Evolutionary conservation across 129 eudicot genomes (phyloP).

Genomic region (Helianthus tuberosus): DNA sequence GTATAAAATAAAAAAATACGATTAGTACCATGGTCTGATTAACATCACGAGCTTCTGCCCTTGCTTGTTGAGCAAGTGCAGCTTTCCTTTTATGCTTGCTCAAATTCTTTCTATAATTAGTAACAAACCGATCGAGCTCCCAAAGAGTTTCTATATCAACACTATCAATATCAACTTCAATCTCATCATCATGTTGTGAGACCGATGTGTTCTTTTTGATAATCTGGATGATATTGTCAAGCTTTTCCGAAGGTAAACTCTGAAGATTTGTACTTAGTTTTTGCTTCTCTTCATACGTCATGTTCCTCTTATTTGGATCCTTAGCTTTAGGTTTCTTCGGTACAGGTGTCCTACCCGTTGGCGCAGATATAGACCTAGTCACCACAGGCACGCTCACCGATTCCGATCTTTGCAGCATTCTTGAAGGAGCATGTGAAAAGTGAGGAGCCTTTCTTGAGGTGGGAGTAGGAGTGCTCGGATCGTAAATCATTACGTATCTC

Average conservation of each 20-base stretch:
- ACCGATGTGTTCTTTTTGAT: conserved; percentile 70
- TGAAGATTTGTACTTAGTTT: conserved; percentile 84
- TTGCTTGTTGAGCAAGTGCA: conserved; percentile 74
- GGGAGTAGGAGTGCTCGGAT: conserved; percentile 64
- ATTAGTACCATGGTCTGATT: conserved; percentile 38
- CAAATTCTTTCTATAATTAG: conserved; percentile 82
- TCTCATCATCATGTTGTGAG: conserved; percentile 80
- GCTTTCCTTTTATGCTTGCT: conserved; percentile 82
- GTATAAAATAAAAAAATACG: neutral
- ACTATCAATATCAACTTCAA: conserved; percentile 90
- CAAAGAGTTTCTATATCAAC: conserved; percentile 97
- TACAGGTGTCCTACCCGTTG: conserved; percentile 60
- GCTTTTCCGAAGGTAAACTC: conserved; percentile 79
- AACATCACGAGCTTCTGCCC: conserved; percentile 46
- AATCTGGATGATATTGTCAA: conserved; percentile 76
- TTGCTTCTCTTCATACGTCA: conserved; percentile 90
- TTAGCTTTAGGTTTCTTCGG: conserved; percentile 92
- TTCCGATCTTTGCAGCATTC: conserved; percentile 55
- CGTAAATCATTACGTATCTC: conserved; percentile 58
- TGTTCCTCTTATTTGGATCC: conserved; percentile 86
- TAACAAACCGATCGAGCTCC: conserved; percentile 95
- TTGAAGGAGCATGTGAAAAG: conserved; percentile 41
- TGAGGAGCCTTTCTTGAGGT: conserved; percentile 61
- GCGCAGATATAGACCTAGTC: conserved; percentile 11
- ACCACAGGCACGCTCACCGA: neutral